These are phyloP conservation scores for Seiridium cupressi DNA, from an alignment of 2,329 filamentous ascomycete genomes.

Conservation along the genomic window DNA sequence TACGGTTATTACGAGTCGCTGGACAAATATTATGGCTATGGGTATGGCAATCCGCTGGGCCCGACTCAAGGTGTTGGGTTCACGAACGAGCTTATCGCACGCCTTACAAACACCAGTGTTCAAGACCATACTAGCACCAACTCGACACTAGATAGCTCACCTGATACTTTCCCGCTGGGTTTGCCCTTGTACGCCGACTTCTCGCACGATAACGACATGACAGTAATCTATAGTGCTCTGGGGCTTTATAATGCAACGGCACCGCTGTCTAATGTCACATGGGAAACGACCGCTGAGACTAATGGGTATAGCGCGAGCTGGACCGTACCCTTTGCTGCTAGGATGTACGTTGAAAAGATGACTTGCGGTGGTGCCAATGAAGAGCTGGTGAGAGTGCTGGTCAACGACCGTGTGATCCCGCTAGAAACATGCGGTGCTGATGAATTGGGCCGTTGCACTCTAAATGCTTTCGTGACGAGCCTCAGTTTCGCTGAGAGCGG, in stretches of 20 bases:
- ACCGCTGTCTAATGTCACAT: constrained; percentile 48
- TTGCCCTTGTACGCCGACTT: constrained; percentile 79
- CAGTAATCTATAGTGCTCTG: constrained; percentile 70
- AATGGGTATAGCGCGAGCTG: constrained; percentile 73
- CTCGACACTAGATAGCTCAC: constrained; percentile 66
- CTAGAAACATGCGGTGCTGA: constrained; percentile 71
- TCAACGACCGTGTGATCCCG: constrained; percentile 80
- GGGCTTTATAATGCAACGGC: constrained; percentile 70
- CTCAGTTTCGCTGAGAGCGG: constrained; percentile 70
- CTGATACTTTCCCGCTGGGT: constrained; percentile 71
- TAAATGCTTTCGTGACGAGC: constrained; percentile 70
- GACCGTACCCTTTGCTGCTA: constrained; percentile 77
- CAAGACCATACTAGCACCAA: constrained; percentile 74
- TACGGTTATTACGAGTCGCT: constrained; percentile 82
- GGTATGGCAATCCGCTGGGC: constrained; percentile 73
- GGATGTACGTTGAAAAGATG: constrained; percentile 88
- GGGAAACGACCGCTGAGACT: constrained; percentile 48
- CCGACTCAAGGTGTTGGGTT: constrained; percentile 85
- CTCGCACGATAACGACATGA: constrained; percentile 87
- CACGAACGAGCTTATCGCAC: constrained; percentile 81
- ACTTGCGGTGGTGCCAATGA: constrained; percentile 54
- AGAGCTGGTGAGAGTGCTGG: constrained; percentile 73
- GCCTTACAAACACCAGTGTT: constrained; percentile 69
- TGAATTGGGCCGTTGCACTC: constrained; percentile 64
- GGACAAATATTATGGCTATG: constrained; percentile 81